Evolutionary conservation across 2,329 filamentous ascomycete genomes (phyloP), one percentile per base, ranked within the genome.

Genomic region (Monilinia aucupariae): DNA sequence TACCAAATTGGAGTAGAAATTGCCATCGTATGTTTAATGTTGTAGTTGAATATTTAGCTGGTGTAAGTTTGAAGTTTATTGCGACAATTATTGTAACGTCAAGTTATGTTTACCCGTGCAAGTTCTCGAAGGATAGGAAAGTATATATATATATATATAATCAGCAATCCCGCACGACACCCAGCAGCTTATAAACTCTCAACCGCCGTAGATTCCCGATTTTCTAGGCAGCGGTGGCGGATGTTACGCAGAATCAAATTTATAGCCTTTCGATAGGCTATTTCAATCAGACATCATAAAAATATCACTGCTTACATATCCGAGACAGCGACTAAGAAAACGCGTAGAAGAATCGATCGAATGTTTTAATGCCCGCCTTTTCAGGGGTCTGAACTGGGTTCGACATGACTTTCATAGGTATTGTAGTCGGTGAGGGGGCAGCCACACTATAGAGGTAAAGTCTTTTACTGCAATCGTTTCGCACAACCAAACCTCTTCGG

Each of bases 231-330:
- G 30, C 49, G 48, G 59, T 15, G 37, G 37, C 13, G 37, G 37
- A 51, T 25, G 10, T 61, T 47, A 27, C 37, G 48, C 59, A 41
- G 27, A 27, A 20, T 53, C 10, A 47, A 8, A 34, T 47, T 56
- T 45, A 32, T 58, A 50, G 43, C 52, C 59, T 56, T 49, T 61
- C 50, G 34, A 58, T 62, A 62, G 60, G 52, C 60, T 62, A 62
- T 62, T 12, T 39, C 22, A 8, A 20, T 17, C 17, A 32, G 41
- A 30, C 45, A 62, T 43, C 59, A 27, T 34, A 20, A 48, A 22
- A 47, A 52, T 12, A 48, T 13, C n/a, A n/a, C 50, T 49, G 51
- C 60, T 62, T 62, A 62, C 52, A 58, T 58, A 62, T 62, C 60
- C 41, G 43, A 56, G 45, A 32, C 49, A 25, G 48, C 32, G 41